Conservation (phyloP, 495 filamentous ascomycete genomes). For the Durotheca rogersii region DNA sequence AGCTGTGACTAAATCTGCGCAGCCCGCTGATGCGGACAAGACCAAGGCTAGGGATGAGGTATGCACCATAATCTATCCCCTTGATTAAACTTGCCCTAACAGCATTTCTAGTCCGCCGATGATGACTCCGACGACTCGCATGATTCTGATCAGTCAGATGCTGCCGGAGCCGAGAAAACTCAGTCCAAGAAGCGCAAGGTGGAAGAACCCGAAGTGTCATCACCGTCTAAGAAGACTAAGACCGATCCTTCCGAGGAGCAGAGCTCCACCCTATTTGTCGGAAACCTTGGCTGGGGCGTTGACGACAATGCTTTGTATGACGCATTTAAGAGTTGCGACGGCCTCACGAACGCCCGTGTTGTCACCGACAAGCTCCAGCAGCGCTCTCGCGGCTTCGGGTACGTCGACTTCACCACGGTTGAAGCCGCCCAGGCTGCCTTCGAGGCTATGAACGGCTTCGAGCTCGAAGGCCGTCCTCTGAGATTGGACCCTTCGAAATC, state of each 20-base stretch:
- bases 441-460: slow-evolving; percentile 72
- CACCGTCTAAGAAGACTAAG: slow-evolving; percentile 81
- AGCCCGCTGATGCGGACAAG: slow-evolving; percentile 44
- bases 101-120: slow-evolving; percentile 27
- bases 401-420: slow-evolving; percentile 80
- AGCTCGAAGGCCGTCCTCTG: slow-evolving; percentile 80
- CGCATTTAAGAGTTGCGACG: slow-evolving; percentile 84
- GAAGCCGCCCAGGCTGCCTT: slow-evolving; percentile 74
- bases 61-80: slow-evolving; percentile 1
- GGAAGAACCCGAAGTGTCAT: slow-evolving; percentile 59
- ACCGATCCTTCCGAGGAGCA: slow-evolving; percentile 55
- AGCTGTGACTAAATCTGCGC: slow-evolving; percentile 20
- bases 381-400: slow-evolving; percentile 93
- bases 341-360: slow-evolving; percentile 71
- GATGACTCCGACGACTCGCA: slow-evolving; percentile 43
- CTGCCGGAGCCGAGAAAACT: slow-evolving; percentile 49
- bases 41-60: slow-evolving; percentile 50
- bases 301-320: slow-evolving; percentile 87
- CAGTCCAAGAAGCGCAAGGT: slow-evolving; percentile 92
- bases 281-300: slow-evolving; percentile 92
- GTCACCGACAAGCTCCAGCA: slow-evolving; percentile 80
- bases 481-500: slow-evolving; percentile 87
- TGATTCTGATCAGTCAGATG: no score
- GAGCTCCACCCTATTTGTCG: slow-evolving; percentile 76
- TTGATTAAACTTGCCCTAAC: slow-evolving; percentile 5